Evolutionary conservation across 2,329 filamentous ascomycete genomes (phyloP).

Genomic region (Diaporthe australafricana): DNA sequence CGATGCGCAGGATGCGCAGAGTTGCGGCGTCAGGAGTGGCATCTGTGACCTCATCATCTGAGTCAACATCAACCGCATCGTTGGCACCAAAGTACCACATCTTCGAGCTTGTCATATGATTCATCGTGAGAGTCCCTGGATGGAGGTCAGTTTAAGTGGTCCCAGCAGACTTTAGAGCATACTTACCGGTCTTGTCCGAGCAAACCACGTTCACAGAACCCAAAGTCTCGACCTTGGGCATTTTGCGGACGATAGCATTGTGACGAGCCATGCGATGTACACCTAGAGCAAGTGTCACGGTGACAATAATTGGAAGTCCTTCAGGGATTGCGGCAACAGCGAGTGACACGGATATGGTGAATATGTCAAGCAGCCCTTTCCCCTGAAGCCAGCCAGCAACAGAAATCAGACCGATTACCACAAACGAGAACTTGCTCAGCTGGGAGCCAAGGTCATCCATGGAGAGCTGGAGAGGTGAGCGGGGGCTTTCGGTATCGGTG

Average conservation of each 20-base stretch:
- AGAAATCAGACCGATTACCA: constrained; percentile 92
- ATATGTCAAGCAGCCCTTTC: constrained; percentile 91
- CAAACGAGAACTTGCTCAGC: constrained; percentile 95
- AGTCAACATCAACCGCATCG: constrained; percentile 63
- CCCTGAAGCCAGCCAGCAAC: constrained; percentile 91
- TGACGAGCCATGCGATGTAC: constrained; percentile 96
- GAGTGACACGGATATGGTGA: constrained; percentile 96
- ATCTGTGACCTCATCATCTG: constrained; percentile 65
- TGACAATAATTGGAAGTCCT: constrained; percentile 97
- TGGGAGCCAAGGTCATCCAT: constrained; percentile 99
- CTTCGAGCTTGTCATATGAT: constrained; percentile 97
- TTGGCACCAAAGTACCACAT: constrained; percentile 91
- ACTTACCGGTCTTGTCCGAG: constrained; percentile 90
- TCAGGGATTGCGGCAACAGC: constrained; percentile 97
- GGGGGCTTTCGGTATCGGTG: constrained; percentile 93
- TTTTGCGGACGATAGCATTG: constrained; percentile 92
- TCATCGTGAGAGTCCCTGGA: constrained; percentile 88
- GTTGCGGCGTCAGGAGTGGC: constrained; percentile 77
- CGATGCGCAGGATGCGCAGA: constrained; percentile 85
- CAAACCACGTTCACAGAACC: constrained; percentile 99
- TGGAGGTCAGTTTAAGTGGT: constrained; percentile 38
- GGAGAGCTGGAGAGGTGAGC: constrained; percentile 91
- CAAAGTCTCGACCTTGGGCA: constrained; percentile 96
- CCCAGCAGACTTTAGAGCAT: not conserved
- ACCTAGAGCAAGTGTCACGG: constrained; percentile 92